Base-by-base conservation (phyloP, 1,139 yeast genomes). In the Scheffersomyces lignicola region DNA sequence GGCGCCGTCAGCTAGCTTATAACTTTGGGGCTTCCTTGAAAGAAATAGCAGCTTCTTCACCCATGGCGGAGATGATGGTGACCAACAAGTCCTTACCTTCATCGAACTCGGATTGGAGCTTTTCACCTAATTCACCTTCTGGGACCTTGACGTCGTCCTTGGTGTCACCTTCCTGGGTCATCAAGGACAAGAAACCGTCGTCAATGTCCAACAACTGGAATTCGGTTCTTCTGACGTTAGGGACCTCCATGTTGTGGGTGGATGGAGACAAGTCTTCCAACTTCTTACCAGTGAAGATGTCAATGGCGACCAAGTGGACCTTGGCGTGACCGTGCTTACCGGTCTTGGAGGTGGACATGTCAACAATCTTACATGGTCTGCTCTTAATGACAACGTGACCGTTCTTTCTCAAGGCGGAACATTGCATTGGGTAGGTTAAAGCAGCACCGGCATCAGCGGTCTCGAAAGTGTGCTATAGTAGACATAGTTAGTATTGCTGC, bases 321-420 rank as follows among this genome's bases (percentile, higher is more conserved):
- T 92, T 92, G 70, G 98, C 98, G 92, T 92, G 98, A 77, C 98
- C 98, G 85, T 92, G 98, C 97, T 92, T 92, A 78, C 98, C 98
- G 60, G 98, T 92, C 86, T 92, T 92, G 65, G 98, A 92, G 65
- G 98, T 92, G 50, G 98, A 92, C 98, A 92, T 92, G 73, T 92
- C 98, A 61, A 92, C 94, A 73, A 92, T 92, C 85, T 92, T 92
- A 83, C 98, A 92, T 70, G 98, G 98, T 83, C 98, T 94, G 65
- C 88, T 80, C 81, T 94, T 94, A 78, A 92, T 92, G 60, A 83
- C 95, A 68, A 92, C 98, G 83, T 88, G 95, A 63, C 98, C 98
- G 81, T 82, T 87, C 94, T 92, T 94, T 82, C 98, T 90, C 75
- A 92, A 88, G 57, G 98, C 96, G 62, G 98, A 92, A 85, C 98